Percentiles rank a stretch among this genome's conserved stretches.
Conservation (phyloP, 73 alveolate species). For the Blepharisma japonicum region DNA sequence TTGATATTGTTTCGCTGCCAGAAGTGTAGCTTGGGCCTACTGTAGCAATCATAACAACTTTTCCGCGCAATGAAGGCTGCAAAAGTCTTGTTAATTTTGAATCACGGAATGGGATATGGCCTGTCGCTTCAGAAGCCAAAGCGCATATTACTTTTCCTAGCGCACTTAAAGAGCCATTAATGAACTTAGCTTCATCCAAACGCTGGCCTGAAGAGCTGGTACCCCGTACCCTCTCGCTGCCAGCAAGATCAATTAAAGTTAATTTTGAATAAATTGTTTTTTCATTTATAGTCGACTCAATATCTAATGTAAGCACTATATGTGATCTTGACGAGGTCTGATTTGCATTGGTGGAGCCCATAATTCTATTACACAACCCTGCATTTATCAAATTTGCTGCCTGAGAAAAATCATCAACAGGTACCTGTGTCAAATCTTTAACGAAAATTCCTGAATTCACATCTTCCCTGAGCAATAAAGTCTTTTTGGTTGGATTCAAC, state of each 20-base stretch:
- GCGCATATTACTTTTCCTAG: slow-evolving; percentile 99
- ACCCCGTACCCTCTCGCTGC: slow-evolving; percentile 95
- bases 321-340: slow-evolving; percentile 97
- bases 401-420: slow-evolving; percentile 94
- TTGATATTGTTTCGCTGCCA: slow-evolving; percentile 94
- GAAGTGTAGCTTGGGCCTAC: slow-evolving; percentile 96
- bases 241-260: slow-evolving; percentile 98
- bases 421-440: slow-evolving; percentile 98
- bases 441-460: slow-evolving; percentile 97
- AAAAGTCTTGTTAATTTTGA: slow-evolving; percentile 95
- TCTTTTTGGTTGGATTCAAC: slow-evolving; percentile 88
- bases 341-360: slow-evolving; percentile 97
- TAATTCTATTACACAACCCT: slow-evolving; percentile 92
- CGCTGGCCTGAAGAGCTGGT: slow-evolving; percentile 98
- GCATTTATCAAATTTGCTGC: slow-evolving; percentile 84
- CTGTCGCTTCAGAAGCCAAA: slow-evolving; percentile 82
- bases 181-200: slow-evolving; percentile 97
- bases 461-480: slow-evolving; percentile 90
- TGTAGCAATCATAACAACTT: slow-evolving; percentile 95
- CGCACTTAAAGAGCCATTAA: slow-evolving; percentile 96
- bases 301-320: slow-evolving; percentile 91
- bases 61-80: slow-evolving; percentile 96
- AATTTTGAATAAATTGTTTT: slow-evolving; percentile 44
- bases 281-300: slow-evolving; percentile 25
- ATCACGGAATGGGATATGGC: slow-evolving; percentile 98